Evolutionary conservation across 2,329 filamentous ascomycete genomes (phyloP), one percentile per base, ranked within the genome.

Genomic region (Magnaporthales sp.): DNA sequence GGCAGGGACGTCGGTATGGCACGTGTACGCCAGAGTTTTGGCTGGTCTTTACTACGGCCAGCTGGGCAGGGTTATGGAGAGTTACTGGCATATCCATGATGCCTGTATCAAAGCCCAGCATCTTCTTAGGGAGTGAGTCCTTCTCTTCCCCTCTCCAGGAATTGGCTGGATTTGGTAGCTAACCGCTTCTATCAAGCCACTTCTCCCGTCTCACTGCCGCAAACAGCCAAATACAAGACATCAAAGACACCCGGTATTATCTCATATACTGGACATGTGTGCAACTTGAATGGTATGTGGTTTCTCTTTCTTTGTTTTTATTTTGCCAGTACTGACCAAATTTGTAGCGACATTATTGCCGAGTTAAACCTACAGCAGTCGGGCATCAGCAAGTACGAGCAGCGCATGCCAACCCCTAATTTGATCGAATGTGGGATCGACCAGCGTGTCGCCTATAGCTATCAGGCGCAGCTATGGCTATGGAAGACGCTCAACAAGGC

Each of bases 211-310:
- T 85, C 22, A 64, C 27, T n/a, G 63, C 38, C 27, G 24, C 9
- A 10, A 46, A 46, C 5, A 46, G 5, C 38, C 38, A 46, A 46
- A 46, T 6, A 15, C 24, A 46, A 46, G 15, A 46, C n/a, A 63
- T 32, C 1, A 63, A 63, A 15, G n/a, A 89, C 71, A 91, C 93
- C 73, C 82, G 89, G 67, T 81, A 90, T 38, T 81, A 90, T 15
- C 84, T 96, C 71, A 90, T 92, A 0, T 97, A 93, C 73, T 98
- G 94, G 94, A 95, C 93, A 9, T 96, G 91, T 74, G 80, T 97
- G 69, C 94, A 98, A 74, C 82, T 98, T 11, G 94, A 98, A 77
- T 97, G 89, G 89, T 71, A 91, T 93, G 73, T 82, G 89, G 67
- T 81, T 90, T 46, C 81, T 90, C 15, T 84, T 96, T 71, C 90